Percentiles rank a stretch among this genome's conserved stretches.
phyloP scores from a whole-genome alignment of 352 stramenopile genomes.

The Phytophthora citrophthora region DNA sequence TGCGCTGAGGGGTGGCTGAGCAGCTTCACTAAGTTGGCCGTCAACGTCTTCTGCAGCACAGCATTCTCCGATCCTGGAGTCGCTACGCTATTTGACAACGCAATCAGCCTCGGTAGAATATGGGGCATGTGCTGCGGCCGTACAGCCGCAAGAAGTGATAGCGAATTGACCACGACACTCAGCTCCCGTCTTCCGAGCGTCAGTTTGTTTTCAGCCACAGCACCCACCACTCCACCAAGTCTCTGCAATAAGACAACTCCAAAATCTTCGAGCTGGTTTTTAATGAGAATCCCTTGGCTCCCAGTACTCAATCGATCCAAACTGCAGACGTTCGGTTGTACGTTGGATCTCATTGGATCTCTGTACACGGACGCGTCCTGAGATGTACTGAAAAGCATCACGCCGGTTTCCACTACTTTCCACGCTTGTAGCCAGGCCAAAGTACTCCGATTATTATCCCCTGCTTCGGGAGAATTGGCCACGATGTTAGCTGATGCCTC shows the following conservation, averaged over 20 bases:
- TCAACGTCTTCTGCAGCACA: conserved; percentile 64
- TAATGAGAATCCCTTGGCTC: conserved; percentile 41
- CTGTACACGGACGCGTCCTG: conserved; percentile 69
- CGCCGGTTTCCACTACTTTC: conserved; percentile 63
- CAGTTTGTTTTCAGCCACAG: conserved; percentile 17
- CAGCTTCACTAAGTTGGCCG: conserved; percentile 75
- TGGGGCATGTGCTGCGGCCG: conserved; percentile 64
- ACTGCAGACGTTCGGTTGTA: conserved; percentile 71
- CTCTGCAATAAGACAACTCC: conserved; percentile 48
- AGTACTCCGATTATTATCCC: conserved; percentile 57
- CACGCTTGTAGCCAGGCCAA: conserved; percentile 63
- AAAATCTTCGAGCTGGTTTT: conserved; percentile 43
- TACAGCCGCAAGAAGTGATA: conserved; percentile 65
- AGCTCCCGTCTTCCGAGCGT: conserved; percentile 53
- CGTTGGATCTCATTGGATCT: conserved; percentile 76
- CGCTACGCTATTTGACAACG: conserved; percentile 39
- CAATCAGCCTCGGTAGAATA: conserved; percentile 59
- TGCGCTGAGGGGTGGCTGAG: conserved; percentile 66
- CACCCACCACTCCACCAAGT: conserved; percentile 44
- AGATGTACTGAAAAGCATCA: conserved; percentile 61
- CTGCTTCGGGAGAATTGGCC: conserved; percentile 32
- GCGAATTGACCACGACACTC: conserved; percentile 72
- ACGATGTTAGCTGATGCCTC: conserved; percentile 57
- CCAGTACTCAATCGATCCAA: conserved; percentile 50
- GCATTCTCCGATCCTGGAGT: conserved; percentile 37